phyloP scores from a whole-genome alignment of 306 rosid species.

The Trifolium dubium region DNA sequence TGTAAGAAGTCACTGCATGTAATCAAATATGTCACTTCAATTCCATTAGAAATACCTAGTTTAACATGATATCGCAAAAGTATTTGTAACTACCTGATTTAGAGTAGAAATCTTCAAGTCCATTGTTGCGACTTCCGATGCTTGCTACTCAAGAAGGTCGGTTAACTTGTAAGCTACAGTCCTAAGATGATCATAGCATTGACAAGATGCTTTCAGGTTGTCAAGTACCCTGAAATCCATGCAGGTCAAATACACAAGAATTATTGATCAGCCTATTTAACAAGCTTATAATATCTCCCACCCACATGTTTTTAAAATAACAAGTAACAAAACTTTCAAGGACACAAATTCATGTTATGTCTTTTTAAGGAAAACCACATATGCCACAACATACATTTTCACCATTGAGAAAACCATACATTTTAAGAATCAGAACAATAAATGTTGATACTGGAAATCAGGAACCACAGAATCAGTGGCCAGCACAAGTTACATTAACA shows the following conservation, averaged over 20 bases:
- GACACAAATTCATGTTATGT: too few relatives aligned
- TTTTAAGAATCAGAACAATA: too few relatives aligned
- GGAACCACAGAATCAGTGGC: too few relatives aligned
- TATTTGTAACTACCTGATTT: conserved; percentile 62
- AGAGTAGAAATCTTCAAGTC: conserved; percentile 69
- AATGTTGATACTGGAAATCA: too few relatives aligned
- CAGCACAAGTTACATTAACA: too few relatives aligned
- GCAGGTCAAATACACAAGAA: conserved; percentile 25
- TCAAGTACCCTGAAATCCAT: conserved; percentile 70
- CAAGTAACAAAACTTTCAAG: too few relatives aligned
- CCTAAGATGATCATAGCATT: conserved; percentile 98
- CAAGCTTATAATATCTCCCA: too few relatives aligned
- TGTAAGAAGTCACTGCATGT: conserved; percentile 70
- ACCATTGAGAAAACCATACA: too few relatives aligned
- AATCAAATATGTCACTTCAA: conserved; percentile 43
- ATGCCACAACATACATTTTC: too few relatives aligned
- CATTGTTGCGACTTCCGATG: conserved; percentile 70
- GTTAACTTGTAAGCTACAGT: conserved; percentile 90
- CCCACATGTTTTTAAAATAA: too few relatives aligned
- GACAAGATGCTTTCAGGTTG: conserved; percentile 81
- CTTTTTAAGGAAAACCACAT: too few relatives aligned
- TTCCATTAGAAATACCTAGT: conserved; percentile 23
- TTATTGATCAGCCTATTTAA: neutral
- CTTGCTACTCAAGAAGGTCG: conserved; percentile 83
- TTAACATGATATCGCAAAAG: conserved; percentile 23